A percentile compares a stretch with the other conserved stretches of the same genome.
These are phyloP conservation scores for Hypoxylon sp. DNA, from an alignment of 2,329 filamentous ascomycete genomes.

Conservation along the genomic window DNA sequence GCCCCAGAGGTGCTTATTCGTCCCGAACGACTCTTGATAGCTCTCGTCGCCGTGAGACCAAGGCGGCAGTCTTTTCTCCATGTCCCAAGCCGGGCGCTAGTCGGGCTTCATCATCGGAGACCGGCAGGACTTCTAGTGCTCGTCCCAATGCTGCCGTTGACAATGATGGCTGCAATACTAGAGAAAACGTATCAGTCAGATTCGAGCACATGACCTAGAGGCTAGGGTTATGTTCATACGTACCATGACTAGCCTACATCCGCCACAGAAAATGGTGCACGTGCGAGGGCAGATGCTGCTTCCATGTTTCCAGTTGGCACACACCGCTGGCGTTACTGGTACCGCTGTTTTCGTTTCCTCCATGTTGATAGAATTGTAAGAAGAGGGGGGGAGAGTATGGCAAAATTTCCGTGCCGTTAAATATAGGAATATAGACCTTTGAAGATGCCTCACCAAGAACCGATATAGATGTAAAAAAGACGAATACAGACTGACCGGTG, in stretches of 20 bases:
- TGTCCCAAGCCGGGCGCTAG: constrained; percentile 26
- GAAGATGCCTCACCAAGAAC: too few relatives aligned
- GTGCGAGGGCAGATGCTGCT: neutral
- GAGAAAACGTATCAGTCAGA: too few relatives aligned
- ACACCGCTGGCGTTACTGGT: constrained; percentile 1
- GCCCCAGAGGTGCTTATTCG: constrained; percentile 21
- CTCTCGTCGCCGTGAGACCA: constrained; percentile 16
- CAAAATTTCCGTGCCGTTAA: too few relatives aligned
- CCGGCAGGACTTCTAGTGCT: constrained; percentile 28
- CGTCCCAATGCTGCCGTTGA: constrained; percentile 21
- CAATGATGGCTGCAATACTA: constrained; percentile 29
- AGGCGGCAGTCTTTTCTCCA: neutral
- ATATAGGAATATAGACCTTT: too few relatives aligned
- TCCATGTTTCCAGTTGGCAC: constrained; percentile 24
- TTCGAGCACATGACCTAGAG: too few relatives aligned
- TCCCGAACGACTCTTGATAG: constrained; percentile 13
- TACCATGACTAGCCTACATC: constrained; percentile 19
- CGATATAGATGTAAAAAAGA: too few relatives aligned
- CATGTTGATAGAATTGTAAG: neutral
- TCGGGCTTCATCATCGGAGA: constrained; percentile 10
- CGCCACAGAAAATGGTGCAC: constrained; percentile 9
- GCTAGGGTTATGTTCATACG: neutral
- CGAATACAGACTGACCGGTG: too few relatives aligned
- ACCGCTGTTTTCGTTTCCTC: neutral
- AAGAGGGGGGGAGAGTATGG: too few relatives aligned